Base-by-base conservation (phyloP, 768 basidiomycete species). In the Lanmaoa rubissima region DNA sequence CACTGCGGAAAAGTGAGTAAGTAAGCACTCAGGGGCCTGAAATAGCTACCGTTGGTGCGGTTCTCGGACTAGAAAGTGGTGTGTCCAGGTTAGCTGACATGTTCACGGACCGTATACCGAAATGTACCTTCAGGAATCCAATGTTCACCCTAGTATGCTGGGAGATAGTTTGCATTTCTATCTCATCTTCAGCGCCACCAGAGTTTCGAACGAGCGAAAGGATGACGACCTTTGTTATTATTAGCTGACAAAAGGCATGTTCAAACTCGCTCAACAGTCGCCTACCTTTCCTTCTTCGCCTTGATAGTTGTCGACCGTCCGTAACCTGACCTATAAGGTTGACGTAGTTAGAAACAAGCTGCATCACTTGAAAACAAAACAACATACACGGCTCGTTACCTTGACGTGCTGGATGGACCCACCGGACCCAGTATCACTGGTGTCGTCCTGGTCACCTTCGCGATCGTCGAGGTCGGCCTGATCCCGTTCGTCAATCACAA, bases 251-350 rank as follows among this genome's bases (percentile, higher is more conserved):
- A 19, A 4, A 11, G 5, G 3, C 6, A 26, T 11, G 11, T 6
- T 12, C 21, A 34, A 38, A 54, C n/a, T 13, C n/a, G 21, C 16
- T 34, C n/a, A 11, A 42, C 19, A 4, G 1, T 39, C 0, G 45
- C 65, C 17, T 60, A 81, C 83, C 65, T 78, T 81, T 2, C 81
- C 85, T 72, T 89, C 88, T 56, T 87, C 83, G 3, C 88, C 90
- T 69, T 92, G 90, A 65, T 83, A 92, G 48, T 86, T 90, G 59
- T 92, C 89, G 2, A 92, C 81, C 0, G 89, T 91, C 6, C 90
- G 80, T 6, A 92, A 73, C 9, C 81, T 78, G 41, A 90, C 81
- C 87, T 89, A 47, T 5, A 49, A 48, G 19, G 10, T 24, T 5
- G 26, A 17, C n/a, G 0, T 6, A 12, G 26, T 54, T n/a, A 52